A percentile compares a stretch with the other conserved stretches of the same genome.
Evolutionary conservation across 2,329 filamentous ascomycete genomes (phyloP).

Genomic region (Aspergillus fumigatiaffinis): DNA sequence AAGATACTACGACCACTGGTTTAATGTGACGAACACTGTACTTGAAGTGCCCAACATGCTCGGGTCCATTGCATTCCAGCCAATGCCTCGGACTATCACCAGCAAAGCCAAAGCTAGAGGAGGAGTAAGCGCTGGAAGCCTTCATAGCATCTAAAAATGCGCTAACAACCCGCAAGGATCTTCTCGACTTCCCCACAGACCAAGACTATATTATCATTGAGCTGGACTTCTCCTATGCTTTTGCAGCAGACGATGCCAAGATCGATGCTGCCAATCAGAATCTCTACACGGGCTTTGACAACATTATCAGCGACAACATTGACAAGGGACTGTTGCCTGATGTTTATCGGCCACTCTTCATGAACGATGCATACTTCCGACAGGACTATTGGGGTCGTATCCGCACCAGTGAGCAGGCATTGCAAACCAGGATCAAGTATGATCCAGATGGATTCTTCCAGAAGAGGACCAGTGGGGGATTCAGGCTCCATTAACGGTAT

Average conservation of each 20-base stretch:
- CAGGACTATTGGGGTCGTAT: constrained; percentile 45
- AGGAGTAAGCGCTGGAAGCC: constrained; percentile 28
- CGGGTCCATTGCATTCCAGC: constrained; percentile 36
- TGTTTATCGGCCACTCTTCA: constrained; percentile 44
- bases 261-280: constrained; percentile 39
- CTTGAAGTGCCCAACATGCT: constrained; percentile 25
- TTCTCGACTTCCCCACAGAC: constrained; percentile 39
- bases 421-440: constrained; percentile 32
- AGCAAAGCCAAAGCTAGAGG: constrained; percentile 31
- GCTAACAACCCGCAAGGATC: constrained; percentile 23
- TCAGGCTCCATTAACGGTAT: constrained; percentile 23
- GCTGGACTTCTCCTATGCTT: constrained; percentile 41
- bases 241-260: constrained; percentile 29
- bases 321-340: constrained; percentile 34
- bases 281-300: constrained; percentile 36
- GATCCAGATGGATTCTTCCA: constrained; percentile 41
- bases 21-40: constrained; percentile 25
- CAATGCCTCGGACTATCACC: constrained; percentile 32
- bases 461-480: constrained; percentile 38
- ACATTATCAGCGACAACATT: constrained; percentile 32
- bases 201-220: constrained; percentile 45
- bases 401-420: constrained; percentile 28
- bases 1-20: constrained; percentile 31
- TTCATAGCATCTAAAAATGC: not conserved
- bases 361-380: constrained; percentile 43